These are phyloP conservation scores for Colletotrichum cordylinicola DNA, from an alignment of 2,329 filamentous ascomycete species.

Conservation along the genomic window DNA sequence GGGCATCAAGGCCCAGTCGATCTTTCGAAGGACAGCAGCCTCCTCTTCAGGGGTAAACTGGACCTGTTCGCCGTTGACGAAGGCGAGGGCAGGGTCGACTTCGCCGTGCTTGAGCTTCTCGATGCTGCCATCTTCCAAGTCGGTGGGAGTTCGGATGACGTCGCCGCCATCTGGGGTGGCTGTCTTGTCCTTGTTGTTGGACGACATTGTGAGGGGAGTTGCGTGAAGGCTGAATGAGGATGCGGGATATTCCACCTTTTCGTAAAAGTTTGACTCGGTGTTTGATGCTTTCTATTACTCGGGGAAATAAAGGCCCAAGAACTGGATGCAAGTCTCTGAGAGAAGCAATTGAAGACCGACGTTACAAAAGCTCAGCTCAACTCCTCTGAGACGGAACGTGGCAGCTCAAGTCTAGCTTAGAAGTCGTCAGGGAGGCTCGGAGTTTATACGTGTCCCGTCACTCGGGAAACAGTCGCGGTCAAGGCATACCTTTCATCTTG, in stretches of 20 bases:
- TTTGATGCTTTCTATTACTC: neutral
- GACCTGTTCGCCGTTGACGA: constrained; percentile 7
- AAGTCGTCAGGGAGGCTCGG: neutral
- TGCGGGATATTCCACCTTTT: neutral
- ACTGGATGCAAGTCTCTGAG: neutral
- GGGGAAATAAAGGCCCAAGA: neutral
- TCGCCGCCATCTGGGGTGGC: neutral
- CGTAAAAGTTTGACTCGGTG: neutral
- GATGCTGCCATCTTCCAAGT: constrained; percentile 12
- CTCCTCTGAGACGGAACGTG: neutral
- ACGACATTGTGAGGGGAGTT: neutral
- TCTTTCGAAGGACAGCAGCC: neutral
- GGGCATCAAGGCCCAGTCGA: constrained; percentile 7
- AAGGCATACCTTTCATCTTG: neutral
- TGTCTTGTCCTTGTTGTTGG: neutral
- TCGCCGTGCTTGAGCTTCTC: constrained; percentile 14
- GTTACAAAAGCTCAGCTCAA: neutral
- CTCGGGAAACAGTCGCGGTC: neutral
- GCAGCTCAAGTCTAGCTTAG: neutral
- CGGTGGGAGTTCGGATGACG: constrained; percentile 10
- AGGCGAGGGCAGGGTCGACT: constrained; percentile 15
- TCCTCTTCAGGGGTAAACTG: constrained; percentile 18
- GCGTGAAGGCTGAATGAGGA: neutral
- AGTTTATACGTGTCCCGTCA: neutral
- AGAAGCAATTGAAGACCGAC: neutral